These are phyloP conservation scores for Ligustrum vulgare DNA, from an alignment of 257 asterid genomes.

Conservation along the genomic window DNA sequence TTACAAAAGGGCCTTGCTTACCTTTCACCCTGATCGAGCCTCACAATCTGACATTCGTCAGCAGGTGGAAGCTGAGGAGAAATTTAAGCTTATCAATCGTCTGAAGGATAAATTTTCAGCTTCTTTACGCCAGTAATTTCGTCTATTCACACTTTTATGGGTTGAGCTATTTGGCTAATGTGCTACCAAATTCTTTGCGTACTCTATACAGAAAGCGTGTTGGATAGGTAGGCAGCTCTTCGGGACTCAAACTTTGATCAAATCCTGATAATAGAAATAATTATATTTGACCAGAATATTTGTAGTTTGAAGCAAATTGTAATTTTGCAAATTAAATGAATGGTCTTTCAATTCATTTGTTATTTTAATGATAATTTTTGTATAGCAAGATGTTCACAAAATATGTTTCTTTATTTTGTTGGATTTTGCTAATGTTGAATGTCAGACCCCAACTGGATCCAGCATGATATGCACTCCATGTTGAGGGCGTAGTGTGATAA, in stretches of 20 bases:
- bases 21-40: conserved; percentile 91
- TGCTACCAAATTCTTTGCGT: neutral
- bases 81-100: conserved; percentile 81
- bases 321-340: neutral
- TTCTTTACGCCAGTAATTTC: conserved; percentile 5
- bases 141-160: neutral
- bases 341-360: neutral
- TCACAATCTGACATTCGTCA: conserved; percentile 54
- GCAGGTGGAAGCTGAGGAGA: conserved; percentile 95
- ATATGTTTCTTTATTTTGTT: neutral
- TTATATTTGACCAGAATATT: neutral
- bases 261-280: neutral
- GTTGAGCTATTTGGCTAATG: neutral
- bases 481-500: neutral
- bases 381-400: neutral
- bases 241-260: neutral
- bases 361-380: neutral
- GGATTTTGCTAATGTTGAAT: neutral
- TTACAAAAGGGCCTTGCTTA: conserved; percentile 67
- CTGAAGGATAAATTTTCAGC: conserved; percentile 65
- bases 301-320: neutral
- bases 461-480: neutral
- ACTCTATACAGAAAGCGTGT: neutral
- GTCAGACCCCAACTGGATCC: neutral
- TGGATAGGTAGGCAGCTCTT: neutral